These are phyloP conservation scores for Kluyveromyces lactis DNA, from an alignment of 805 yeast genomes.

Conservation along the genomic window DNA sequence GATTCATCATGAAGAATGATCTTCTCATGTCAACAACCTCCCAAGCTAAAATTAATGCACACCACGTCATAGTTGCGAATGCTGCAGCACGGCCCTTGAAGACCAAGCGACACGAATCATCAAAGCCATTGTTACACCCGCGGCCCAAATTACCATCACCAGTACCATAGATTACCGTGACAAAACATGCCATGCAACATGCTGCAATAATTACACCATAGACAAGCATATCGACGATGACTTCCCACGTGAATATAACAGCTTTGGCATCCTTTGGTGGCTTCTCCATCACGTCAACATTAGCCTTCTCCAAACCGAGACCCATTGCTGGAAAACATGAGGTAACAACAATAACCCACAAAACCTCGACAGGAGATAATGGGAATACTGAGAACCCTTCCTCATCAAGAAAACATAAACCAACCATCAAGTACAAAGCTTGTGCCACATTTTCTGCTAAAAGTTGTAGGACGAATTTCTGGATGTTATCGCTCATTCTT, in stretches of 20 bases:
- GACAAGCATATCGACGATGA: constrained; percentile 58
- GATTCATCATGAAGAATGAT: constrained; percentile 65
- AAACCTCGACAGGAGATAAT: constrained; percentile 91
- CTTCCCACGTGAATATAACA: constrained; percentile 65
- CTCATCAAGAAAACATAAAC: constrained; percentile 71
- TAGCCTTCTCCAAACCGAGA: constrained; percentile 93
- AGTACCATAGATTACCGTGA: constrained; percentile 55
- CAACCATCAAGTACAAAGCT: constrained; percentile 71
- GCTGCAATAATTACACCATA: constrained; percentile 72
- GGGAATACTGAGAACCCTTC: constrained; percentile 76
- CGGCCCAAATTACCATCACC: constrained; percentile 62
- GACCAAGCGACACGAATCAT: constrained; percentile 47
- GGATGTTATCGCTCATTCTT: constrained; percentile 92
- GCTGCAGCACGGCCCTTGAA: constrained; percentile 71
- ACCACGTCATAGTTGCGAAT: constrained; percentile 80
- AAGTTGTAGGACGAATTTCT: constrained; percentile 86
- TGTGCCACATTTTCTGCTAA: constrained; percentile 94
- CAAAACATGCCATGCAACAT: constrained; percentile 59
- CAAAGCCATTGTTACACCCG: constrained; percentile 48
- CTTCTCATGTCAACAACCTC: constrained; percentile 67
- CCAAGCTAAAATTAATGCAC: constrained; percentile 76
- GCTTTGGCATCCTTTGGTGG: constrained; percentile 88
- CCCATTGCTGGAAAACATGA: constrained; percentile 99
- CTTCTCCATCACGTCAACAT: constrained; percentile 85
- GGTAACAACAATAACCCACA: constrained; percentile 95